A percentile compares a stretch with the other conserved stretches of the same genome.
phyloP scores from a whole-genome alignment of 2,329 filamentous ascomycete genomes.

The Aspergillus unguis region DNA sequence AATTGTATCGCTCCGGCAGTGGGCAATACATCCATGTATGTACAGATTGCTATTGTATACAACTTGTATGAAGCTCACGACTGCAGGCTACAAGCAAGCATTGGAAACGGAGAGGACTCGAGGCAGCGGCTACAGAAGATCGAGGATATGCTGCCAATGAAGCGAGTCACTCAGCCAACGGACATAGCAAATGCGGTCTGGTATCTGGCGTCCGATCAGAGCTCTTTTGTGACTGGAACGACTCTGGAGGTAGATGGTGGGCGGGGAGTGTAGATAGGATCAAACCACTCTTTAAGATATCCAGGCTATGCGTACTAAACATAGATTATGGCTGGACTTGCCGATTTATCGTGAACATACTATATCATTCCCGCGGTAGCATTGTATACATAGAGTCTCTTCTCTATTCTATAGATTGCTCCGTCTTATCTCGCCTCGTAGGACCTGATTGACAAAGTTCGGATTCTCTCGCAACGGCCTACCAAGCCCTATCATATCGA shows the following conservation, averaged over 20 bases:
- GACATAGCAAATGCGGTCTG: neutral
- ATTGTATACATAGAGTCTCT: no score
- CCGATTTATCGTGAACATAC: no score
- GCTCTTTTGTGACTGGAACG: neutral
- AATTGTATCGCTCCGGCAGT: neutral
- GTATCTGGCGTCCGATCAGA: neutral
- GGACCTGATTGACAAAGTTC: conserved; percentile 19
- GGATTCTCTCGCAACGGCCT: conserved; percentile 19
- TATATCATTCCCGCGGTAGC: no score
- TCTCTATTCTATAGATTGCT: neutral
- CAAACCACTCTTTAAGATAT: neutral
- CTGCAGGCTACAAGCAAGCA: neutral
- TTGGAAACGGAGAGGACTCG: neutral
- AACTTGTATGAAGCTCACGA: neutral
- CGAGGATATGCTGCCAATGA: neutral
- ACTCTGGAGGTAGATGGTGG: neutral
- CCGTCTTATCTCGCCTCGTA: conserved; percentile 17
- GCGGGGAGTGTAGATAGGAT: neutral
- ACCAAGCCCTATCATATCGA: conserved; percentile 23
- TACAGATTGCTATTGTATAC: neutral
- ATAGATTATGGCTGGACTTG: neutral
- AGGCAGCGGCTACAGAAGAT: neutral
- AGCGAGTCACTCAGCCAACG: neutral
- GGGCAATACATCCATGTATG: neutral
- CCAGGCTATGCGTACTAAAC: neutral